Percentiles rank a stretch among this genome's conserved stretches.
Conservation (phyloP, 495 filamentous ascomycete species). For the Penicillium chermesinum region DNA sequence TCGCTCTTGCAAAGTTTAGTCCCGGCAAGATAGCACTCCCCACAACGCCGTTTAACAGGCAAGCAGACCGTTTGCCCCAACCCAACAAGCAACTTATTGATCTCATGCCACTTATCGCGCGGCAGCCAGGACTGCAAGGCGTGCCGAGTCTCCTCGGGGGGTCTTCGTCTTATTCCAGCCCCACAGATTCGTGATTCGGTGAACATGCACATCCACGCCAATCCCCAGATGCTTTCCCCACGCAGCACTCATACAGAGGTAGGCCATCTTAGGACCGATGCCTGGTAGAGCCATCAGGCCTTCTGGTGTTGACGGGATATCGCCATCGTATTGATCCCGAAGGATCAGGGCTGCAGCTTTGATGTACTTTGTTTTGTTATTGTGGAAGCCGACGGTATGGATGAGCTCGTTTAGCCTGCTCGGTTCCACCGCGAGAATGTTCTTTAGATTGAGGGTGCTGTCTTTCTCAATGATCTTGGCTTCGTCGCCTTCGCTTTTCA, state of each 20-base stretch:
- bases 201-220: slow-evolving; percentile 64
- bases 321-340: slow-evolving; percentile 59
- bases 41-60: slow-evolving; percentile 74
- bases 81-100: slow-evolving; percentile 87
- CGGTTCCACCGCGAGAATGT: slow-evolving; percentile 69
- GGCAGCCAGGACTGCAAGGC: slow-evolving; percentile 82
- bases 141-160: slow-evolving; percentile 78
- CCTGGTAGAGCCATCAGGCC: slow-evolving; percentile 79
- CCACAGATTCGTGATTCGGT: slow-evolving; percentile 95
- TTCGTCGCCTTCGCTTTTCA: slow-evolving; percentile 18
- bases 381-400: slow-evolving; percentile 84
- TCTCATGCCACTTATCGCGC: slow-evolving; percentile 84
- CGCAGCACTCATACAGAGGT: slow-evolving; percentile 74
- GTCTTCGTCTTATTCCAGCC: slow-evolving; percentile 81
- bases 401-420: slow-evolving; percentile 73
- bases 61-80: slow-evolving; percentile 85
- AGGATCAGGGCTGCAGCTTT: slow-evolving; percentile 71
- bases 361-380: slow-evolving; percentile 91
- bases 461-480: slow-evolving; percentile 36
- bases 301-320: slow-evolving; percentile 79
- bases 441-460: slow-evolving; percentile 64
- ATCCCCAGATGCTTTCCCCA: slow-evolving; percentile 60
- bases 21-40: slow-evolving; percentile 72
- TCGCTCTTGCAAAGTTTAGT: slow-evolving; percentile 72
- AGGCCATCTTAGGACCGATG: slow-evolving; percentile 97